A percentile compares a stretch with the other conserved stretches of the same genome.
These are phyloP conservation scores for Mortierella sp. DNA, from an alignment of 371 early-diverging fungal genomes.

Conservation along the genomic window DNA sequence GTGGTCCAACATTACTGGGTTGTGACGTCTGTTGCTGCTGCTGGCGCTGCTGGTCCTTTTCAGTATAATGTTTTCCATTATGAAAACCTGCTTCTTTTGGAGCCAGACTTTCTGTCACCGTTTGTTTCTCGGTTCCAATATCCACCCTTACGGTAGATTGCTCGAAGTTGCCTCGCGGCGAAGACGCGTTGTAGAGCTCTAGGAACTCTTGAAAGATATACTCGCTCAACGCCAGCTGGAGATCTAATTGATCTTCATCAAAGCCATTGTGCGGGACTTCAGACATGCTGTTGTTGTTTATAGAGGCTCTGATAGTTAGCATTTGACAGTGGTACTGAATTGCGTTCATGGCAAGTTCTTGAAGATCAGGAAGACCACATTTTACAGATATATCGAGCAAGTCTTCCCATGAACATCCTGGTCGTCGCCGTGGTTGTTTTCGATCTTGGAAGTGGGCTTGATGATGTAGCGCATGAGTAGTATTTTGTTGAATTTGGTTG, in stretches of 20 bases:
- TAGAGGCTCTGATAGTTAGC: slow-evolving; percentile 4
- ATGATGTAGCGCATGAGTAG: not conserved
- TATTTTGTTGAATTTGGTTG: not conserved
- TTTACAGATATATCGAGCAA: slow-evolving; percentile 5
- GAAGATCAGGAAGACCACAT: slow-evolving; percentile 3
- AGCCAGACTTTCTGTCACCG: too few species aligned
- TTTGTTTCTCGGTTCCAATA: not conserved
- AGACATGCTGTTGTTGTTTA: slow-evolving; percentile 3
- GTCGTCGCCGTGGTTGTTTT: not conserved
- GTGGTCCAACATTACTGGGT: not conserved
- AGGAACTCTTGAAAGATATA: slow-evolving; percentile 19
- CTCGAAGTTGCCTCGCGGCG: not conserved
- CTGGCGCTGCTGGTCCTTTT: not conserved
- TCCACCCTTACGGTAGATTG: not conserved
- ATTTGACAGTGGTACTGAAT: slow-evolving; percentile 30
- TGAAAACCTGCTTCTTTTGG: not conserved
- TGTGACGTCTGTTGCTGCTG: not conserved
- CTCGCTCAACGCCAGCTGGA: slow-evolving; percentile 34
- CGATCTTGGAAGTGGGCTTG: not conserved
- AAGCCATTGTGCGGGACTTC: slow-evolving; percentile 16
- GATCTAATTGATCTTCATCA: slow-evolving; percentile 16
- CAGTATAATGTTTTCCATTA: not conserved
- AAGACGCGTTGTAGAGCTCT: slow-evolving; percentile 7
- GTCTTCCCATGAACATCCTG: slow-evolving; percentile 26
- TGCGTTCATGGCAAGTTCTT: slow-evolving; percentile 18